Evolutionary conservation across 805 yeast genomes (phyloP).

Genomic region (Ogataea neopini): DNA sequence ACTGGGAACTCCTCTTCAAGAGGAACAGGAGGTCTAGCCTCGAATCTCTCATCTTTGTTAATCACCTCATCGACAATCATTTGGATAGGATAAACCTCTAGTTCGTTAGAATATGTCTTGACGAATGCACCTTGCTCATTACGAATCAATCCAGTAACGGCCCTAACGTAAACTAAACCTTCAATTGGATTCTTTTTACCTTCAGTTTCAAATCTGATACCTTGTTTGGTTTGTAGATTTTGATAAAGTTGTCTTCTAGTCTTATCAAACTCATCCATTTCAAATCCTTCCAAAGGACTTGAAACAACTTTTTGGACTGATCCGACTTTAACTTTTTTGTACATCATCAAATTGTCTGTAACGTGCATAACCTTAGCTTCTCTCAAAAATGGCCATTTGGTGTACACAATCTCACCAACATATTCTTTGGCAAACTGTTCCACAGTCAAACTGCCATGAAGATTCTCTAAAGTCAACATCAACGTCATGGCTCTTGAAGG

Average conservation of each 20-base stretch:
- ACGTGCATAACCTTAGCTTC: constrained; percentile 74
- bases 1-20: constrained; percentile 80
- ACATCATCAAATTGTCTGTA: constrained; percentile 53
- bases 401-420: constrained; percentile 63
- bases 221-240: constrained; percentile 53
- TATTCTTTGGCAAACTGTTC: constrained; percentile 67
- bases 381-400: constrained; percentile 87
- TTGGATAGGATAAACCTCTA: constrained; percentile 72
- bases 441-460: constrained; percentile 53
- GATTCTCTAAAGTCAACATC: constrained; percentile 60
- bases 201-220: constrained; percentile 36
- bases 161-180: constrained; percentile 67
- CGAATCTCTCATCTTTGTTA: constrained; percentile 72
- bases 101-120: constrained; percentile 60
- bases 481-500: constrained; percentile 84
- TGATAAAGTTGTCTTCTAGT: constrained; percentile 41
- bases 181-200: constrained; percentile 36
- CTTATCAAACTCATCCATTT: constrained; percentile 45
- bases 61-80: constrained; percentile 72
- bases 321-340: constrained; percentile 40
- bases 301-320: constrained; percentile 32
- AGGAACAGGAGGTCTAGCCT: constrained; percentile 72
- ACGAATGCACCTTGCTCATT: constrained; percentile 70
- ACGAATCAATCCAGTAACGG: constrained; percentile 77
- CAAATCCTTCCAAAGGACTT: constrained; percentile 48